Evolutionary conservation across 371 early-diverging fungal genomes (phyloP).

Genomic region (Dinochytrium kinnereticum): DNA sequence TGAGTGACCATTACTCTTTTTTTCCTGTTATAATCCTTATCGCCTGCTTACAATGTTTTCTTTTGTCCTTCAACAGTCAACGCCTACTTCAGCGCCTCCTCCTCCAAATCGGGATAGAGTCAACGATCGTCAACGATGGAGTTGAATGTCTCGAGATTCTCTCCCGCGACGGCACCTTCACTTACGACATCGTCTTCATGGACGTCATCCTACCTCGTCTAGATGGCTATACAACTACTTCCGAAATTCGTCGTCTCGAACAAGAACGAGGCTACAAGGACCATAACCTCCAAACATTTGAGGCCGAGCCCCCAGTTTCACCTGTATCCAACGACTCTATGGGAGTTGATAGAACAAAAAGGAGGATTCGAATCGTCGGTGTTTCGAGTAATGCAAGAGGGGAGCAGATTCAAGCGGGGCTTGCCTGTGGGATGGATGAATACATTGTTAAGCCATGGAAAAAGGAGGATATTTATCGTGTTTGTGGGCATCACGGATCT

Average conservation of each 20-base stretch:
- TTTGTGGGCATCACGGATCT: background rate
- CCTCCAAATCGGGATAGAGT: background rate
- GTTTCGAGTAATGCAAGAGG: conserved; percentile 18
- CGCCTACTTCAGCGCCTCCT: background rate
- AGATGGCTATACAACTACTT: conserved; percentile 13
- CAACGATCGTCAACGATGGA: conserved; percentile 1
- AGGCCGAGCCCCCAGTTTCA: background rate
- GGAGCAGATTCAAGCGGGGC: conserved; percentile 14
- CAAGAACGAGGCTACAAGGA: background rate
- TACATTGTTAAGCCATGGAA: conserved; percentile 16
- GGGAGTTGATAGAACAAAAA: background rate
- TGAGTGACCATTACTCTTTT: background rate
- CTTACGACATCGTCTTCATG: conserved; percentile 22
- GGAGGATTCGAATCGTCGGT: background rate
- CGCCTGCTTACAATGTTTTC: background rate
- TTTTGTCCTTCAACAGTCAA: background rate
- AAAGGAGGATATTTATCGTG: background rate
- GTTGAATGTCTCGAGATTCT: conserved; percentile 9
- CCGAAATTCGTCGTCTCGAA: conserved; percentile 19
- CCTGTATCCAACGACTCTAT: background rate
- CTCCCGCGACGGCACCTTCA: background rate
- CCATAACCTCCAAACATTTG: too few relatives aligned
- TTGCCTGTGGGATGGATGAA: conserved; percentile 5
- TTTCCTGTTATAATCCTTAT: background rate
- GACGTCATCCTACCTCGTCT: conserved; percentile 11